These are phyloP conservation scores for Blastobotrys attinorum DNA, from an alignment of 805 yeast species.

Conservation along the genomic window DNA sequence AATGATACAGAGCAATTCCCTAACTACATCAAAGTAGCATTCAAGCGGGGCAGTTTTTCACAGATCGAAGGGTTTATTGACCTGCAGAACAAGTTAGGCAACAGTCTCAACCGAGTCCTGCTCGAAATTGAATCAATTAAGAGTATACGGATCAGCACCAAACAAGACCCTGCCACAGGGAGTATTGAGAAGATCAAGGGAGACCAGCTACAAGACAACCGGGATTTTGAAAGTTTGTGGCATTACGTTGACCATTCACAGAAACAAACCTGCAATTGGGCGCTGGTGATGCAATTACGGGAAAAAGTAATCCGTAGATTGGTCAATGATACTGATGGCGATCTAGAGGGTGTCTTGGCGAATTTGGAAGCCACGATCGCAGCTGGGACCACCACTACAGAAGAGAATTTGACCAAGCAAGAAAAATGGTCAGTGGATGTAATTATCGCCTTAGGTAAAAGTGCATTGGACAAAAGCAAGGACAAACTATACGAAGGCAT, in stretches of 20 bases:
- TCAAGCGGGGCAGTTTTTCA: slow-evolving; percentile 52
- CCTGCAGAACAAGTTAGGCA: slow-evolving; percentile 43
- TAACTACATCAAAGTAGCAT: slow-evolving; percentile 42
- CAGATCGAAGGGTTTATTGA: slow-evolving; percentile 61
- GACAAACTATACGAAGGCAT: slow-evolving; percentile 2
- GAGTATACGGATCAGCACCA: slow-evolving; percentile 14
- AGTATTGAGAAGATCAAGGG: neutral
- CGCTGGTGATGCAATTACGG: slow-evolving; percentile 32
- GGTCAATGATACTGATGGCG: slow-evolving; percentile 12
- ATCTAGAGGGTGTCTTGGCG: neutral
- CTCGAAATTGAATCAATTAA: slow-evolving; percentile 25
- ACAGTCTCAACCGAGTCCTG: slow-evolving; percentile 37
- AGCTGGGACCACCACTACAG: neutral
- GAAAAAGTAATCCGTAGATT: slow-evolving; percentile 20
- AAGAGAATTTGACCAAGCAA: slow-evolving; percentile 26
- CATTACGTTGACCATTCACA: slow-evolving; percentile 34
- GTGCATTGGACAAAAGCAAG: slow-evolving; percentile 8
- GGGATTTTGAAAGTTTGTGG: slow-evolving; percentile 52
- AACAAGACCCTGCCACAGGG: slow-evolving; percentile 4
- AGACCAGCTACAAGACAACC: slow-evolving; percentile 38
- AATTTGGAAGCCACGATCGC: too few species aligned
- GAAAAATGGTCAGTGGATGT: slow-evolving; percentile 32
- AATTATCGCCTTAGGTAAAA: slow-evolving; percentile 13
- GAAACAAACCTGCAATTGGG: slow-evolving; percentile 21
- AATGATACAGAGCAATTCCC: slow-evolving; percentile 44